A percentile compares a stretch with the other conserved stretches of the same genome.
These are phyloP conservation scores for Silene coronaria DNA, from an alignment of 179 eudicot species.

Conservation along the genomic window DNA sequence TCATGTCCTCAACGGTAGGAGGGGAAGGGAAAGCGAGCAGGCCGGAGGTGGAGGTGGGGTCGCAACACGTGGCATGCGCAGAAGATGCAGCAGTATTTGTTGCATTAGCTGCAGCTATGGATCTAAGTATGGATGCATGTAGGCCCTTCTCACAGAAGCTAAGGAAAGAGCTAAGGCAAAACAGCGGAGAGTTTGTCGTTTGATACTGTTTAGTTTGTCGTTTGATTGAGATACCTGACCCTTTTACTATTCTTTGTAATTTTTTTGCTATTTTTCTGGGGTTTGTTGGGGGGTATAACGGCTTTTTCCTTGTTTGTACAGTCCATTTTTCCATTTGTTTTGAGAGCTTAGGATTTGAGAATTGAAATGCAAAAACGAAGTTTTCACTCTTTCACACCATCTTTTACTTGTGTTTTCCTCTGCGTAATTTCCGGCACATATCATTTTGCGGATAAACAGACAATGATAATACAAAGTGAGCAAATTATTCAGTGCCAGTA, in stretches of 20 bases:
- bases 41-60: slow-evolving; percentile 81
- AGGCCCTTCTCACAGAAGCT: slow-evolving; percentile 60
- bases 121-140: slow-evolving; percentile 84
- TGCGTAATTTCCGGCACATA: neutral
- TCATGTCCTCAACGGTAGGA: slow-evolving; percentile 83
- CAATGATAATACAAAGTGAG: no score
- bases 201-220: slow-evolving; percentile 29
- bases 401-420: neutral
- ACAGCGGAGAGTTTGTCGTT: slow-evolving; percentile 40
- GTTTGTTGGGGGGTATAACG: slow-evolving; percentile 27
- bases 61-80: slow-evolving; percentile 74
- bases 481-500: no score
- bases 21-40: slow-evolving; percentile 38
- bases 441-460: no score
- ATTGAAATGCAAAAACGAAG: neutral
- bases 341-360: slow-evolving; percentile 3
- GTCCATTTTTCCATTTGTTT: slow-evolving; percentile 16
- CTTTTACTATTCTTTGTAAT: slow-evolving; percentile 6
- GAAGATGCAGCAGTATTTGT: slow-evolving; percentile 94
- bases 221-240: slow-evolving; percentile 16
- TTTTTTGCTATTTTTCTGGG: neutral
- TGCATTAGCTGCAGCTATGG: slow-evolving; percentile 84
- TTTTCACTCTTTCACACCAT: neutral
- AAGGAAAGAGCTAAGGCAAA: slow-evolving; percentile 72
- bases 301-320: slow-evolving; percentile 29